Evolutionary conservation across 257 asterid species (phyloP).

Genomic region (Solanum pimpinellifolium): DNA sequence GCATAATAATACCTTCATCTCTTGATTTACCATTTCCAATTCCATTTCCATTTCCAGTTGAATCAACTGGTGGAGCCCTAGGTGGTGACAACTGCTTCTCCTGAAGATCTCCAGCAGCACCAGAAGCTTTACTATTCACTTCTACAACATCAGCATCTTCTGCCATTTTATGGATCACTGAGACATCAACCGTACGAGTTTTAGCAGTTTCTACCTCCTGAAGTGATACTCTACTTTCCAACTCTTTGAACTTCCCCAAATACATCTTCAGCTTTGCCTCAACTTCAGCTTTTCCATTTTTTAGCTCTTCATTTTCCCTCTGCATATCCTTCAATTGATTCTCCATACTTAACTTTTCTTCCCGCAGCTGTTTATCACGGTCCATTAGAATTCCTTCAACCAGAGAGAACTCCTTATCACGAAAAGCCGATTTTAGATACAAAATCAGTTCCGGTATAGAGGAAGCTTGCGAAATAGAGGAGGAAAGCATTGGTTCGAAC

Average conservation of each 20-base stretch:
- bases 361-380: conserved; percentile 11
- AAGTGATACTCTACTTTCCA: neutral
- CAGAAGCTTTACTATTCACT: neutral
- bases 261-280: neutral
- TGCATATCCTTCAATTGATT: neutral
- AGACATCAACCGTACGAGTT: neutral
- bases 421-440: conserved; percentile 5
- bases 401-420: conserved; percentile 4
- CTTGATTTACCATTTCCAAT: neutral
- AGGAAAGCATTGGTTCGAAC: neutral
- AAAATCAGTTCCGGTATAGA: conserved; percentile 19
- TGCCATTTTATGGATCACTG: neutral
- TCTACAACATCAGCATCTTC: neutral
- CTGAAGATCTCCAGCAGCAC: neutral
- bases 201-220: neutral
- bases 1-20: neutral
- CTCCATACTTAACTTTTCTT: conserved; percentile 1
- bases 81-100: neutral
- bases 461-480: neutral
- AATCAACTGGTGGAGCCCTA: neutral
- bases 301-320: neutral
- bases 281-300: neutral
- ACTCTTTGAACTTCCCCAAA: neutral
- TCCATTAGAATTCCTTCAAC: conserved; percentile 10
- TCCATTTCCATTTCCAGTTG: neutral